These are phyloP conservation scores for Monosporascus sp. DNA, from an alignment of 2,329 filamentous ascomycete genomes.

Conservation along the genomic window DNA sequence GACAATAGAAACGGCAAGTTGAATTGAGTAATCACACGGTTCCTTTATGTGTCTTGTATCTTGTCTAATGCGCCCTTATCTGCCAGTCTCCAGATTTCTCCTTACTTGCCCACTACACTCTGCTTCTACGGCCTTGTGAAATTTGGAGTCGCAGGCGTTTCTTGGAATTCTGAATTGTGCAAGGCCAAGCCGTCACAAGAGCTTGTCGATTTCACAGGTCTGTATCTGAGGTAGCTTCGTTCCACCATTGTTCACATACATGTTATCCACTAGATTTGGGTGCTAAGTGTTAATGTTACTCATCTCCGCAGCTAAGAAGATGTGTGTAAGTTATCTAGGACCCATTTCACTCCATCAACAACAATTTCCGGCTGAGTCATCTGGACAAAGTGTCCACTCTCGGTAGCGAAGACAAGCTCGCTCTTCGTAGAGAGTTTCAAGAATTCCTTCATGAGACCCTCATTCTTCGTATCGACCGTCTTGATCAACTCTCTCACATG, in stretches of 20 bases:
- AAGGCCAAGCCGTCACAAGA: too few species aligned
- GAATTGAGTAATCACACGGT: too few species aligned
- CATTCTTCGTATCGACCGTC: conserved; percentile 12
- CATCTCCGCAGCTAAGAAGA: neutral
- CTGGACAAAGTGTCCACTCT: conserved; percentile 32
- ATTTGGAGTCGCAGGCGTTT: neutral
- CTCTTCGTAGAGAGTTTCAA: conserved; percentile 12
- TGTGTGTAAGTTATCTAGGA: conserved; percentile 12
- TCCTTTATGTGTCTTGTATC: too few species aligned
- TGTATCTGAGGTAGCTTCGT: too few species aligned
- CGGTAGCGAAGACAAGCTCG: conserved; percentile 21
- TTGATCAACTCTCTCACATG: conserved; percentile 9
- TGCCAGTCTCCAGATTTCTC: neutral
- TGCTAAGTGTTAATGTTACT: neutral
- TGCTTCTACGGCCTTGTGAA: neutral
- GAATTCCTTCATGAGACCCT: neutral
- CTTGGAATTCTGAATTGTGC: neutral
- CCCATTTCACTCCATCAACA: conserved; percentile 29
- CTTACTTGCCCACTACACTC: neutral
- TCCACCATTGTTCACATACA: neutral
- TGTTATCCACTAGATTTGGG: neutral
- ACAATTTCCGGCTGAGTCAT: conserved; percentile 30
- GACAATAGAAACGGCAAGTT: too few species aligned
- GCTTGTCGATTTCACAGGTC: too few species aligned
- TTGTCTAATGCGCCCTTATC: too few species aligned